Base-by-base conservation (phyloP, 352 stramenopile species). In the Thraustotheca clavata region DNA sequence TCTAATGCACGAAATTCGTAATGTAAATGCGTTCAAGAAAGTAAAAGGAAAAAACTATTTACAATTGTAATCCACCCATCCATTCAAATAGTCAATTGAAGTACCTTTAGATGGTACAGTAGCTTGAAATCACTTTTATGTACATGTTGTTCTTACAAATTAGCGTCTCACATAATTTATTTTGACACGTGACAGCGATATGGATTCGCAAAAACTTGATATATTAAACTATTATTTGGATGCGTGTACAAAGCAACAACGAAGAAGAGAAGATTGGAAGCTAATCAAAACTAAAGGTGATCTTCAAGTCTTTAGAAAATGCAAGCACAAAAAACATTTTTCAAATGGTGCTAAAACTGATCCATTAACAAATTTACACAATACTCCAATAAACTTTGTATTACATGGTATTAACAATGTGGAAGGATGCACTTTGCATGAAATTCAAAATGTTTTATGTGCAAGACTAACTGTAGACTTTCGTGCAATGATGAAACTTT, bases 241-340 rank as follows among this genome's bases (percentile, higher is more conserved):
- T 38, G 29, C 46, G 12, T 61, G 52, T 38, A 61, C 52, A 16
- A 18, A 38, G 35, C 20, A 55, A 14, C 16, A 26, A 9, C 29
- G 52, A 16, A 22, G n/a, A 22, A n/a, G 35, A 3, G 52, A 46
- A 22, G 52, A 61, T 9, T 61, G 52, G 52, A 61, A 36, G n/a
- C 46, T 49, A 26, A 41, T 61, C 52, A 61, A 61, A 29, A 38
- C 46, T 7, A 61, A 61, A 20, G 52, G 52, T 9, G 32, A 34
- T 22, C 29, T 61, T 14, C 52, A 61, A 24, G 35, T 61, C 1
- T 61, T 41, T 14, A 55, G 49, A 49, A 16, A 22, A n/a, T 43
- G 38, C 9, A 36, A 57, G 20, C 48, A 22, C 18, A 3, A 3
- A 34, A 61, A 52, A 31, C 43, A 31, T 20, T 31, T 2, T 2